Percentiles rank a stretch among this genome's conserved stretches.
These are phyloP conservation scores for Globisporangium solare DNA, from an alignment of 352 stramenopile species.

Conservation along the genomic window DNA sequence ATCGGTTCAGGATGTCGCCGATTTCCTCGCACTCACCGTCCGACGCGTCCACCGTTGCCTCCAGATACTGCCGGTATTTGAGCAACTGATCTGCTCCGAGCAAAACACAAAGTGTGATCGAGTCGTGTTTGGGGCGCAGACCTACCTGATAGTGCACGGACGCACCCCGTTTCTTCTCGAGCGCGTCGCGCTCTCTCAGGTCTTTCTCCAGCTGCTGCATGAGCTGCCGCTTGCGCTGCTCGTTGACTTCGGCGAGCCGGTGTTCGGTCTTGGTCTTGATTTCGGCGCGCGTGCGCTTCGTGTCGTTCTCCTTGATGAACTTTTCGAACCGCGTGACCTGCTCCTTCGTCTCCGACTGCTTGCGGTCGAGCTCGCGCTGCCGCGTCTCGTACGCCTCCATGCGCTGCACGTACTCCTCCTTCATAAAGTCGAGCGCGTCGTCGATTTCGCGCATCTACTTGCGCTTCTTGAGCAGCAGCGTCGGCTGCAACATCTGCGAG, in stretches of 20 bases:
- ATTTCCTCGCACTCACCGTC: conserved; percentile 86
- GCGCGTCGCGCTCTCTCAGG: conserved; percentile 46
- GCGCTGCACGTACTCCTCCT: conserved; percentile 86
- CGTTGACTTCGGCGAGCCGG: conserved; percentile 66
- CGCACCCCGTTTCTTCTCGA: conserved; percentile 64
- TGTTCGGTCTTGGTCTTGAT: conserved; percentile 86
- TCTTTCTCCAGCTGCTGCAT: conserved; percentile 71
- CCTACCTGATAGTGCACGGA: too few species aligned
- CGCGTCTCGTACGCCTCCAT: conserved; percentile 86
- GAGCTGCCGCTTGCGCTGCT: conserved; percentile 74
- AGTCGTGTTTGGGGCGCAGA: background rate
- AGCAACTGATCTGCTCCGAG: conserved; percentile 45
- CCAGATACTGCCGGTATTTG: conserved; percentile 83
- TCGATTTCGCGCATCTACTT: conserved; percentile 93
- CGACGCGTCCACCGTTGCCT: conserved; percentile 73
- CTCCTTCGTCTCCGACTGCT: conserved; percentile 90
- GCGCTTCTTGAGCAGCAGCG: conserved; percentile 89
- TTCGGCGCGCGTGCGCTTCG: conserved; percentile 84
- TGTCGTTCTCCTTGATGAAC: conserved; percentile 93
- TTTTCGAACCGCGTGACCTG: conserved; percentile 90
- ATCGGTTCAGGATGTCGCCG: conserved; percentile 78
- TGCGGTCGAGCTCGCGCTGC: conserved; percentile 77
- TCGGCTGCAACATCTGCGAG: conserved; percentile 88
- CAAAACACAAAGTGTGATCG: too few species aligned
- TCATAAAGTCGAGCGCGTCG: conserved; percentile 91